A percentile compares a stretch with the other conserved stretches of the same genome.
Evolutionary conservation across 768 basidiomycete species (phyloP).

Genomic region (Podaxis rugospora): DNA sequence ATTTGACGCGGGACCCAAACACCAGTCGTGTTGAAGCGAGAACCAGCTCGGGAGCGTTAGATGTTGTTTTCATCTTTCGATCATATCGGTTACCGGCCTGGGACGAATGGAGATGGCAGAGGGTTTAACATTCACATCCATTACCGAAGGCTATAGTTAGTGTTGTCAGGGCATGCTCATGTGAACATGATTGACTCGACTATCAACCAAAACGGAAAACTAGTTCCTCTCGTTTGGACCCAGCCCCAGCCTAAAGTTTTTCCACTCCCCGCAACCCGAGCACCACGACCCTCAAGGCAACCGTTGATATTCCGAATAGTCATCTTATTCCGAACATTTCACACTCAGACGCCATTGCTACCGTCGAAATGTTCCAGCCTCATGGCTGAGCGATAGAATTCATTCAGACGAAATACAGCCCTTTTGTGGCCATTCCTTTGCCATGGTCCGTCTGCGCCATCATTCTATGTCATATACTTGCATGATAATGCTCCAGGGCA

Average conservation of each 20-base stretch:
- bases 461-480: neutral
- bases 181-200: neutral
- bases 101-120: neutral
- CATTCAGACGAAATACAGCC: neutral
- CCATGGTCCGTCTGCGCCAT: neutral
- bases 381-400: neutral
- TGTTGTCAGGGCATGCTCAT: neutral
- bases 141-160: neutral
- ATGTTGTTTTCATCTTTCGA: neutral
- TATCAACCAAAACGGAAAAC: neutral
- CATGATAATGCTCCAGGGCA: neutral
- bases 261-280: neutral
- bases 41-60: neutral
- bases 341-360: constrained; percentile 2
- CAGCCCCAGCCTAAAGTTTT: neutral
- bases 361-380: constrained; percentile 6
- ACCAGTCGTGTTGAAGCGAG: neutral
- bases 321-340: constrained; percentile 2
- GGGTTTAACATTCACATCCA: neutral
- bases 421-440: neutral
- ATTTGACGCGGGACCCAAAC: neutral
- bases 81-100: neutral
- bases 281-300: neutral
- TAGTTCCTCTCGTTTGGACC: neutral
- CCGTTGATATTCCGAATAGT: neutral